A percentile compares a stretch with the other conserved stretches of the same genome.
Evolutionary conservation across 371 early-diverging fungal genomes (phyloP).

Genomic region (Nematocida ausubeli): DNA sequence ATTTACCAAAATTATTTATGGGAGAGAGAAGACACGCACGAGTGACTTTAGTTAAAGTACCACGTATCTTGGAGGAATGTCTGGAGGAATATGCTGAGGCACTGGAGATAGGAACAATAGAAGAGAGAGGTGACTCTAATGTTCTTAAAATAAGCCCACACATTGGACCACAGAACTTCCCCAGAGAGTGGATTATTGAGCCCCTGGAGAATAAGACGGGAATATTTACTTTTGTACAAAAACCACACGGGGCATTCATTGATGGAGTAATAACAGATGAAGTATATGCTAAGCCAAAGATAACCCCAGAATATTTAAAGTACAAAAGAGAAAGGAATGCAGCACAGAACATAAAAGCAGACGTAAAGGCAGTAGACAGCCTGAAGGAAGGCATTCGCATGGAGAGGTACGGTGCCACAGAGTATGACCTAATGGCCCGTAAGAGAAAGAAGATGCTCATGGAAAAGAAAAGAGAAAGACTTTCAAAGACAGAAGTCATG

Average conservation of each 20-base stretch:
- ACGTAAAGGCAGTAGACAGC: conserved; percentile 61
- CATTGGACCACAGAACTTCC: conserved; percentile 47
- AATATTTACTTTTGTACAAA: conserved; percentile 46
- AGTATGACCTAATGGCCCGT: conserved; percentile 65
- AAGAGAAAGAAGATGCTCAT: conserved; percentile 66
- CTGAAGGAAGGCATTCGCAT: conserved; percentile 60
- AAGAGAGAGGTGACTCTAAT: not conserved
- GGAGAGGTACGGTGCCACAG: conserved; percentile 64
- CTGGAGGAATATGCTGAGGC: conserved; percentile 20
- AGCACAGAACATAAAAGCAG: not conserved
- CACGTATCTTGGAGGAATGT: conserved; percentile 38
- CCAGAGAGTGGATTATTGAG: conserved; percentile 42
- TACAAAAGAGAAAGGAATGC: conserved; percentile 58
- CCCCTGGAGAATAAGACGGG: conserved; percentile 25
- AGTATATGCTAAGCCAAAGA: conserved; percentile 61
- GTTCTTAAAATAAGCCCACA: conserved; percentile 11
- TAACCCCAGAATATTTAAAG: conserved; percentile 65
- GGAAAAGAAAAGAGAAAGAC: conserved; percentile 68
- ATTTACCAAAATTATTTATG: conserved; percentile 47
- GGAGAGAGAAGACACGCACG: conserved; percentile 53
- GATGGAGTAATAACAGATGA: conserved; percentile 64
- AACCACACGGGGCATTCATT: conserved; percentile 29
- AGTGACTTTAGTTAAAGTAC: conserved; percentile 44
- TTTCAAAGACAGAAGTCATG: conserved; percentile 66
- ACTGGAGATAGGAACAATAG: conserved; percentile 38